Conservation (phyloP, 2,329 filamentous ascomycete genomes). For the Colletotrichum aenigma region DNA sequence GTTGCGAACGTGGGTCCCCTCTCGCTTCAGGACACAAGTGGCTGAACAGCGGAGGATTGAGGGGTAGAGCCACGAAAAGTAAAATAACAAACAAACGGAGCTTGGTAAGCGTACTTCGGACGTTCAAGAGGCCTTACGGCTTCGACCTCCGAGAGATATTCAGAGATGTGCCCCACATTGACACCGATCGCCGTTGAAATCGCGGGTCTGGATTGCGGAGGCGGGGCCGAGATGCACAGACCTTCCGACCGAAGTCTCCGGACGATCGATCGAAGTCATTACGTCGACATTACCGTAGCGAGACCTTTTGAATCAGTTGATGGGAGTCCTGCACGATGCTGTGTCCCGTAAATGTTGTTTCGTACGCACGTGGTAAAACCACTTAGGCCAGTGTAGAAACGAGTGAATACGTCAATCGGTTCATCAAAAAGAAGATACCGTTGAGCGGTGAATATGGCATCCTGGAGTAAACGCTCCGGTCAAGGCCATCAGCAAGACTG, state of each 20-base stretch:
- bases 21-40: neutral
- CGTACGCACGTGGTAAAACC: neutral
- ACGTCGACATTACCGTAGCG: neutral
- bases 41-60: neutral
- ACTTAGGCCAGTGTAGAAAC: neutral
- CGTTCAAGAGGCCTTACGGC: neutral
- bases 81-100: neutral
- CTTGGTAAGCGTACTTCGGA: neutral
- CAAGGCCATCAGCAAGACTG: neutral
- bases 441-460: neutral
- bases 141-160: neutral
- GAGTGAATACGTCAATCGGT: neutral
- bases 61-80: neutral
- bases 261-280: neutral
- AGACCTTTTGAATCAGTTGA: neutral
- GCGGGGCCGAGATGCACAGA: conserved; percentile 1
- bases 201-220: neutral
- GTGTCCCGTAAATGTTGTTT: neutral
- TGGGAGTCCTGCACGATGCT: neutral
- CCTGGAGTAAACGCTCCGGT: neutral
- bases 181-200: neutral
- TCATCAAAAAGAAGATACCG: neutral
- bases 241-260: neutral
- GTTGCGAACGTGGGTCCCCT: neutral
- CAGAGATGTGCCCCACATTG: neutral